Percentiles rank a stretch among this genome's conserved stretches.
Evolutionary conservation across 2,329 filamentous ascomycete species (phyloP).

Genomic region (Whalleya microplaca): DNA sequence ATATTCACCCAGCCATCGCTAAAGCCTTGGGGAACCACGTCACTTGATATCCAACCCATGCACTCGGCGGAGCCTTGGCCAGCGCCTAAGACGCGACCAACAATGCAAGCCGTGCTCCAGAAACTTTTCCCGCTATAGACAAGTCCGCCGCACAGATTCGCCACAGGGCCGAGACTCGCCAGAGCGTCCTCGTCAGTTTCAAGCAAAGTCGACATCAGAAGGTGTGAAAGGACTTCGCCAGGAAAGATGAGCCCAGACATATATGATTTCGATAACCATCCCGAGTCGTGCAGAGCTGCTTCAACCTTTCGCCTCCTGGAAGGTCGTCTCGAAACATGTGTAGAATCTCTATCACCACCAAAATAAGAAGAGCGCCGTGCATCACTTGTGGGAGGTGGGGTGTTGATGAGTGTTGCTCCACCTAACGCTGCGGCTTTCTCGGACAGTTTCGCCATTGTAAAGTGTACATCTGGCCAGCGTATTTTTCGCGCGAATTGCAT

Average conservation of each 20-base stretch:
- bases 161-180: slow-evolving; percentile 59
- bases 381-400: slow-evolving; percentile 42
- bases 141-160: slow-evolving; percentile 67
- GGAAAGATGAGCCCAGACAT: slow-evolving; percentile 68
- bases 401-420: slow-evolving; percentile 46
- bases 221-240: slow-evolving; percentile 64
- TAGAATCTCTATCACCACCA: slow-evolving; percentile 34
- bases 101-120: slow-evolving; percentile 69
- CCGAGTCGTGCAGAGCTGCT: slow-evolving; percentile 60
- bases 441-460: slow-evolving; percentile 51
- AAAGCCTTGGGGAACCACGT: slow-evolving; percentile 56
- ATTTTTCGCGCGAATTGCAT: slow-evolving; percentile 66
- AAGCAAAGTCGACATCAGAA: slow-evolving; percentile 67
- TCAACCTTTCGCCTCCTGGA: slow-evolving; percentile 58
- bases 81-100: slow-evolving; percentile 67
- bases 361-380: slow-evolving; percentile 52
- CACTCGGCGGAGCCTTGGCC: slow-evolving; percentile 65
- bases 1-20: slow-evolving; percentile 64
- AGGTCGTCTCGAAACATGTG: slow-evolving; percentile 38
- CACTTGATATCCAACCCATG: slow-evolving; percentile 70
- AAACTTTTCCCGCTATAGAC: slow-evolving; percentile 67
- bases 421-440: slow-evolving; percentile 51
- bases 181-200: slow-evolving; percentile 67
- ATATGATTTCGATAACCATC: slow-evolving; percentile 71
- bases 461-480: slow-evolving; percentile 64